Percentiles rank a stretch among this genome's conserved stretches.
These are phyloP conservation scores for Naumovozyma baii DNA, from an alignment of 805 yeast species.

Conservation along the genomic window DNA sequence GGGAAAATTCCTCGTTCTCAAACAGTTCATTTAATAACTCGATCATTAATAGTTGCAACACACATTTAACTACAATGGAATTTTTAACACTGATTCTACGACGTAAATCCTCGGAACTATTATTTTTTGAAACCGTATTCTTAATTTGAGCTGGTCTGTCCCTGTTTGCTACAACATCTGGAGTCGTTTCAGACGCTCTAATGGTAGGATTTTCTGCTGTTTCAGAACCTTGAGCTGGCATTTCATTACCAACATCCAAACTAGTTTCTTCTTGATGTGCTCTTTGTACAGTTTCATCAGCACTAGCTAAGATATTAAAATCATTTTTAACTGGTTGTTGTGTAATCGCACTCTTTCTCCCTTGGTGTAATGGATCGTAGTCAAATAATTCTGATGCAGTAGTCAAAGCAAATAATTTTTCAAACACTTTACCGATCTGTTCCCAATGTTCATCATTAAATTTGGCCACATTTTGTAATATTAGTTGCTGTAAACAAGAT, in stretches of 20 bases:
- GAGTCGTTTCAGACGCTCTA: too few species aligned
- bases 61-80: constrained; percentile 83
- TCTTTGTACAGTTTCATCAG: constrained; percentile 25
- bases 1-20: constrained; percentile 60
- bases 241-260: constrained; percentile 31
- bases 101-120: constrained; percentile 30
- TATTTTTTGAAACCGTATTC: neutral
- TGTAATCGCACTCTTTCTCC: constrained; percentile 17
- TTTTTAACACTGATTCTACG: constrained; percentile 49
- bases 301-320: constrained; percentile 25
- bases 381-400: constrained; percentile 79
- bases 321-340: constrained; percentile 5
- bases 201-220: neutral
- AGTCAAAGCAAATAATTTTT: constrained; percentile 63
- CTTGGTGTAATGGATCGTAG: constrained; percentile 33
- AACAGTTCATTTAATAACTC: constrained; percentile 76
- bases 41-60: constrained; percentile 78
- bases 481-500: constrained; percentile 71
- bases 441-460: constrained; percentile 69
- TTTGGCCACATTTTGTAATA: constrained; percentile 61
- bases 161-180: neutral
- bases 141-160: neutral
- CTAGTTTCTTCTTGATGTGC: constrained; percentile 29
- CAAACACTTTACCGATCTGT: constrained; percentile 54
- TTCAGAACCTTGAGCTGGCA: constrained; percentile 26